Base-by-base conservation (phyloP, 441 rosid species). In the Populus hybrid region DNA sequence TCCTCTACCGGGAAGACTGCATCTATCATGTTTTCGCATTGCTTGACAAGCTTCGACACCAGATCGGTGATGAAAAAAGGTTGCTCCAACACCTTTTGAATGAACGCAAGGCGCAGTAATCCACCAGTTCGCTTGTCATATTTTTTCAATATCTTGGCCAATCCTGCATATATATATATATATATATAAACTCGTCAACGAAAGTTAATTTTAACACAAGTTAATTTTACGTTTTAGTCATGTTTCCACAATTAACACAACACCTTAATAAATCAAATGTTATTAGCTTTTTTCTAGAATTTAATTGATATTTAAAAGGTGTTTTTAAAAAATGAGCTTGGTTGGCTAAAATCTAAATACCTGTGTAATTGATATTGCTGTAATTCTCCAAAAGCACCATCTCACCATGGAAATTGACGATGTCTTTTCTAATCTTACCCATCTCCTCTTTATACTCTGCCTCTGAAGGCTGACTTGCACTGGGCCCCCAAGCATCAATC, bases 361-460 rank as follows among this genome's bases (percentile, higher is more conserved):
- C 97, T 80, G 94, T 92, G 87, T 89, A 94, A 80, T 93, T 94
- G 80, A 94, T 81, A 75, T 88, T 91, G 89, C 97, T 93, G 82
- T 94, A 94, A 81, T 93, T 88, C 66, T 86, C 89, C 4, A 94
- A 81, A 40, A 94, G 91, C 76, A 94, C 96, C 97, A 94, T 94
- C 78, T 94, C 97, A 2, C 97, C 98, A 14, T 94, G 98, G 86
- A 94, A 91, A 82, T 92, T 82, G 77, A 94, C 87, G 20, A 91
- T 89, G 9, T 87, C 90, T 53, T 86, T 91, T 84, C 88, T 88
- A 20, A 90, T 87, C 69, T 82, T 86, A 63, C 80, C 68, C 86
- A 89, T 88, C 76, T 88, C 87, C 28, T 84, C 86, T 81, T 77
- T 82, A 73, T 83, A 86, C 67, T 86, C 84, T 3, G 75, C 69